These are phyloP conservation scores for Penicillium sp. DNA, from an alignment of 2,329 filamentous ascomycete species.

Conservation along the genomic window DNA sequence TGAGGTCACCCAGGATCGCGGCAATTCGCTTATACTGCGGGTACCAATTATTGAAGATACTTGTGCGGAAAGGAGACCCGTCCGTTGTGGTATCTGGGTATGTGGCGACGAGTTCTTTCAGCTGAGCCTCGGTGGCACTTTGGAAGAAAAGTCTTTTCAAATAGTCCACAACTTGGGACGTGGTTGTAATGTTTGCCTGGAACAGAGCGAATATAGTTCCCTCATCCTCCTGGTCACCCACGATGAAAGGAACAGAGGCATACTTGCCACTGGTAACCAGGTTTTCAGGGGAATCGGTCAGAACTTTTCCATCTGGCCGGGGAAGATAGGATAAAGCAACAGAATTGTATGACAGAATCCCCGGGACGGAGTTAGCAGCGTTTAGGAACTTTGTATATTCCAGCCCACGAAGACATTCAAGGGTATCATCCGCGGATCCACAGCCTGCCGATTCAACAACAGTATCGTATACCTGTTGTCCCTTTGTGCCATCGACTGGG, in stretches of 20 bases:
- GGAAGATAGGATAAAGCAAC: slow-evolving; percentile 75
- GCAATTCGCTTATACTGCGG: slow-evolving; percentile 78
- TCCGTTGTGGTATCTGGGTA: slow-evolving; percentile 63
- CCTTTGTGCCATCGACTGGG: slow-evolving; percentile 67
- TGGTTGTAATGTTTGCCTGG: slow-evolving; percentile 69
- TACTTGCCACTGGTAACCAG: slow-evolving; percentile 59
- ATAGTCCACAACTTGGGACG: slow-evolving; percentile 64
- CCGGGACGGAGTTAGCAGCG: slow-evolving; percentile 72
- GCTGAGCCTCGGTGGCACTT: slow-evolving; percentile 53
- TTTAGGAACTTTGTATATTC: slow-evolving; percentile 57
- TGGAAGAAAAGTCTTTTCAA: slow-evolving; percentile 65
- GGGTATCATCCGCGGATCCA: slow-evolving; percentile 43
- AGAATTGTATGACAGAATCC: slow-evolving; percentile 68
- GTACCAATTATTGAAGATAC: slow-evolving; percentile 70
- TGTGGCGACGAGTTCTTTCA: slow-evolving; percentile 62
- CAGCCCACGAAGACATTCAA: slow-evolving; percentile 53
- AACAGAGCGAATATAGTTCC: slow-evolving; percentile 75
- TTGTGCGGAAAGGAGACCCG: slow-evolving; percentile 75
- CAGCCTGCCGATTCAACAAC: slow-evolving; percentile 55
- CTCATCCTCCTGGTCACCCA: slow-evolving; percentile 80
- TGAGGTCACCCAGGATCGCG: slow-evolving; percentile 74
- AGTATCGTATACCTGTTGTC: slow-evolving; percentile 59
- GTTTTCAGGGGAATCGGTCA: slow-evolving; percentile 67
- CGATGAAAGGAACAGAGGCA: slow-evolving; percentile 65
- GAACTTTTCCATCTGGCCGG: slow-evolving; percentile 68